phyloP scores from a whole-genome alignment of 2,329 filamentous ascomycete genomes.

The Periconia digitata region DNA sequence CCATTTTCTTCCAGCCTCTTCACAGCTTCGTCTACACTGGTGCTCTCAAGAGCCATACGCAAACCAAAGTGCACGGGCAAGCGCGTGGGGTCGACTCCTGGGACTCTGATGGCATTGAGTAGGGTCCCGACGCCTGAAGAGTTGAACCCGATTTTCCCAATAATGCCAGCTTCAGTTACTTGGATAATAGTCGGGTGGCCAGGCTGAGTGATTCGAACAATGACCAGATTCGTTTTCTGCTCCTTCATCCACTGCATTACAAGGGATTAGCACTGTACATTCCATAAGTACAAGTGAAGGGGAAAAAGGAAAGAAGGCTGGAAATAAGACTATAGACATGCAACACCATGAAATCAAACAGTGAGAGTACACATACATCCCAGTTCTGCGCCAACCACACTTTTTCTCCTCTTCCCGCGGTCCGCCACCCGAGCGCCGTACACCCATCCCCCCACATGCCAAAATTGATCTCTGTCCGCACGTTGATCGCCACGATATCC shows the following conservation, averaged over 20 bases:
- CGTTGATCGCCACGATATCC: constrained; percentile 61
- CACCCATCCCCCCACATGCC: constrained; percentile 62
- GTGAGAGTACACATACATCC: constrained; percentile 46
- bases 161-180: constrained; percentile 62
- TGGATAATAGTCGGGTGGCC: constrained; percentile 54
- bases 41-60: constrained; percentile 57
- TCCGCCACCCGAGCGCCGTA: constrained; percentile 54
- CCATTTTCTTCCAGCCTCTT: constrained; percentile 48
- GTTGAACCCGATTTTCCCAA: constrained; percentile 69
- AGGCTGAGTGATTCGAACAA: constrained; percentile 49
- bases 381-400: constrained; percentile 60
- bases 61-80: constrained; percentile 65
- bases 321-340: too few relatives aligned
- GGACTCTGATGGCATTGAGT: constrained; percentile 63
- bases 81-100: constrained; percentile 54
- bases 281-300: too few relatives aligned
- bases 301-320: too few relatives aligned
- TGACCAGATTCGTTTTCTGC: constrained; percentile 54
- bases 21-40: constrained; percentile 51
- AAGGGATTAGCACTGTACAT: constrained; percentile 2
- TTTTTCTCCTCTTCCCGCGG: constrained; percentile 29
- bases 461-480: constrained; percentile 60
- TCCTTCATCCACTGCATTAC: constrained; percentile 50
- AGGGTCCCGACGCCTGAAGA: constrained; percentile 59
- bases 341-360: background rate